Conservation (phyloP, 2,329 filamentous ascomycete genomes). For the Colletotrichum sp. region DNA sequence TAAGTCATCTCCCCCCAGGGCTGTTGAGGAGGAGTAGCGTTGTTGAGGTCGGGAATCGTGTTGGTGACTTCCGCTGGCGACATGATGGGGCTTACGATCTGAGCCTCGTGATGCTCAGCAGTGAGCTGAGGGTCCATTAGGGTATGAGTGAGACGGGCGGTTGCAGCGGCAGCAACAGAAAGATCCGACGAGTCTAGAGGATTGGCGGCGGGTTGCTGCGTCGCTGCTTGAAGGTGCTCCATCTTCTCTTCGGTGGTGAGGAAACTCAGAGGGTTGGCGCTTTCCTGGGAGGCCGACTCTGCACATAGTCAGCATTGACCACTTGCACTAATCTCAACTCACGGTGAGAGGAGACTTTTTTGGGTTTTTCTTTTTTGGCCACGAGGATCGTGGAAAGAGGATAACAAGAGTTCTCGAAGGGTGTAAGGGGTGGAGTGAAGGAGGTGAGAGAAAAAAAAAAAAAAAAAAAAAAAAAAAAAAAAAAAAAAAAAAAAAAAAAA, state of each 20-base stretch:
- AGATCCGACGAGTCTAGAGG: slow-evolving; percentile 53
- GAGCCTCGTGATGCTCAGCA: slow-evolving; percentile 5
- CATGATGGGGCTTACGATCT: slow-evolving; percentile 4
- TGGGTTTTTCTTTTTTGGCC: background rate
- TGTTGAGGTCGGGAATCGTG: background rate
- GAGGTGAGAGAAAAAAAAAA: background rate
- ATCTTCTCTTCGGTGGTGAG: slow-evolving; percentile 43
- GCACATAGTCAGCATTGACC: background rate
- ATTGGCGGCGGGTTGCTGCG: slow-evolving; percentile 35
- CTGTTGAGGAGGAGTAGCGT: slow-evolving; percentile 31
- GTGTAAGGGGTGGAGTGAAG: background rate
- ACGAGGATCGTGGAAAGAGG: background rate
- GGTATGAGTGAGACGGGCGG: slow-evolving; percentile 58
- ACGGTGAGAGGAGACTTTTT: background rate
- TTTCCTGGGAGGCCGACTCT: slow-evolving; percentile 20
- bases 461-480: too few relatives aligned
- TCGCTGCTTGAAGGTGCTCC: slow-evolving; percentile 54
- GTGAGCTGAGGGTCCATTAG: slow-evolving; percentile 58
- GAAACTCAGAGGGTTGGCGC: slow-evolving; percentile 27
- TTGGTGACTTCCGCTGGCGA: slow-evolving; percentile 1
- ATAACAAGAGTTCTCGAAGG: background rate
- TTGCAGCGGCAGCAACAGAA: slow-evolving; percentile 61
- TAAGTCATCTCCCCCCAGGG: slow-evolving; percentile 62
- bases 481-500: too few relatives aligned
- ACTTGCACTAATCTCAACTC: background rate